These are phyloP conservation scores for Fusarium sp. DNA, from an alignment of 2,329 filamentous ascomycete species.

Conservation along the genomic window DNA sequence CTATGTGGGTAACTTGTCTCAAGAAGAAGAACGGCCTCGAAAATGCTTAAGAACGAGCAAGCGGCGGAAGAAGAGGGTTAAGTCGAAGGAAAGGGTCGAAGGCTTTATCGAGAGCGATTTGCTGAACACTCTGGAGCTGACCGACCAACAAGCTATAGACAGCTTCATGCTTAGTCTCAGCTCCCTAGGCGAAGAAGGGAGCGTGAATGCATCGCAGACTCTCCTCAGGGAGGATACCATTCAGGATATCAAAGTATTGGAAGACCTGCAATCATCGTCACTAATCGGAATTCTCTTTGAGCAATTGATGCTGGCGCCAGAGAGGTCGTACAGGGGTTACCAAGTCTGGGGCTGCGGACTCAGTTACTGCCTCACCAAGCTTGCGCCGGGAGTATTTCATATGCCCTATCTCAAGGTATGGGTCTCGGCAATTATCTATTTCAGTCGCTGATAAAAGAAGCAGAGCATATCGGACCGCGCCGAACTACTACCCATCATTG, in stretches of 20 bases:
- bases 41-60: neutral
- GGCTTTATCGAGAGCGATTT: conserved; percentile 1
- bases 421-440: neutral
- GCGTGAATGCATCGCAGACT: neutral
- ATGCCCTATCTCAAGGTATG: conserved; percentile 50
- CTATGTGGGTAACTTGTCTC: conserved; percentile 23
- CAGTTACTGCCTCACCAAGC: conserved; percentile 38
- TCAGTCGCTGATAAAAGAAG: conserved; percentile 10
- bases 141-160: conserved; percentile 46
- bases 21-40: neutral
- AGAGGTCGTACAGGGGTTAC: conserved; percentile 37
- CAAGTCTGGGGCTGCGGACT: conserved; percentile 23
- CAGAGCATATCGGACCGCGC: conserved; percentile 44
- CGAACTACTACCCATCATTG: conserved; percentile 43
- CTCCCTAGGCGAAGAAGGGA: neutral
- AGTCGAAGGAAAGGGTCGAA: neutral
- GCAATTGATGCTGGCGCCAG: conserved; percentile 42
- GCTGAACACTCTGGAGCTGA: conserved; percentile 23
- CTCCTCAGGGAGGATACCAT: neutral
- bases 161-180: conserved; percentile 44
- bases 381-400: conserved; percentile 52
- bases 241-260: neutral
- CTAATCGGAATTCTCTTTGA: conserved; percentile 39
- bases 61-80: conserved; percentile 18
- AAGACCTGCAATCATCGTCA: conserved; percentile 3